Evolutionary conservation across 1,139 yeast species (phyloP).

Genomic region (Candida tropicalis): DNA sequence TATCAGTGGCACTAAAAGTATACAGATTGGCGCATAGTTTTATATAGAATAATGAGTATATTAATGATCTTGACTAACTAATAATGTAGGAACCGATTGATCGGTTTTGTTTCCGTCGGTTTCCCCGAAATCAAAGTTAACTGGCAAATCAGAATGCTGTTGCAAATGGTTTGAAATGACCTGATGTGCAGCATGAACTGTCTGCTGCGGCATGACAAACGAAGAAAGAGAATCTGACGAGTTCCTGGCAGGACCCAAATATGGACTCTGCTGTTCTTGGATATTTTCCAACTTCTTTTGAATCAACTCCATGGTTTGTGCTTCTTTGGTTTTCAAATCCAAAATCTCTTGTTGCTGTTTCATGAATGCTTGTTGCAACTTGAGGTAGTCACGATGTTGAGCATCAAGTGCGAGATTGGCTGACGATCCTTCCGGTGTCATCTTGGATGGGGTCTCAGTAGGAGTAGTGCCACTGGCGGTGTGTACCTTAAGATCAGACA

Average conservation of each 20-base stretch:
- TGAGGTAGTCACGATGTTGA: constrained; percentile 29
- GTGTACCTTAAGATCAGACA: constrained; percentile 17
- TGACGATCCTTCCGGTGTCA: constrained; percentile 15
- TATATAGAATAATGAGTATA: not conserved
- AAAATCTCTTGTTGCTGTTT: constrained; percentile 42
- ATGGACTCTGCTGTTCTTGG: constrained; percentile 13
- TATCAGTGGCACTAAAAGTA: constrained; percentile 13
- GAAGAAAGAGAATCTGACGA: constrained; percentile 14
- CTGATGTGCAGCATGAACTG: constrained; percentile 12
- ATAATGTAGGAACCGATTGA: constrained; percentile 17
- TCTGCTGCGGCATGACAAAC: constrained; percentile 10
- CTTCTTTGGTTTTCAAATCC: constrained; percentile 26
- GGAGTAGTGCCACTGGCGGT: constrained; percentile 13
- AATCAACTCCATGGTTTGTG: constrained; percentile 16
- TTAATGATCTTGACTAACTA: constrained; percentile 20
- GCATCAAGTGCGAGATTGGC: constrained; percentile 6
- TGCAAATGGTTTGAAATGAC: constrained; percentile 9
- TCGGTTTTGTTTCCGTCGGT: not conserved
- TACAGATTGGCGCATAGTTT: constrained; percentile 5
- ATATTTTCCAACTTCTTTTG: constrained; percentile 15
- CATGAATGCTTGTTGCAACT: constrained; percentile 41
- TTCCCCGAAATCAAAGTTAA: constrained; percentile 10
- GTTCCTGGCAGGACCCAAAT: not conserved
- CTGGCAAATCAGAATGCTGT: constrained; percentile 9
- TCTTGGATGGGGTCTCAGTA: constrained; percentile 20